Evolutionary conservation across 2,329 filamentous ascomycete genomes (phyloP), one percentile per base, ranked within the genome.

Genomic region (Magnaporthiopsis rhizophila): DNA sequence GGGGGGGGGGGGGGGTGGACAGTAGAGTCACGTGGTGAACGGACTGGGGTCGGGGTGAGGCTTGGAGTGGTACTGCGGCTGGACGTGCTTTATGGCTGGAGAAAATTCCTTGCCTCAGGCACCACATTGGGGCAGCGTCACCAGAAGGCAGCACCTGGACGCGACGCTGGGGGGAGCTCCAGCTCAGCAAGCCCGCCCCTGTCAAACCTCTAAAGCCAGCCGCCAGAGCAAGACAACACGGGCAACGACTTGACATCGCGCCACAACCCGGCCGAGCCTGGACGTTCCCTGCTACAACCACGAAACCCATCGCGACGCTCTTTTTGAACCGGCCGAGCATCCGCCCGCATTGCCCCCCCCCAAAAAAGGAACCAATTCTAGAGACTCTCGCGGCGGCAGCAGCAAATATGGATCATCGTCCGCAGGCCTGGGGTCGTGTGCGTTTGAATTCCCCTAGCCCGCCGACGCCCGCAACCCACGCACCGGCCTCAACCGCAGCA

Each of bases 341-440:
- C 38, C 38, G 38, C 15, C 38, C 7, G 13, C 4, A 21, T 3
- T 45, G 9, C 9, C 18, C 56, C 56, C 28, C 3, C 1, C n/a
- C n/a, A n/a, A n/a, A n/a, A n/a, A n/a, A 34, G 32, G 9, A 36
- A 4, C 57, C 57, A 26, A 32, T 58, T 58, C 57, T 26, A 58
- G 57, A 53, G 45, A 6, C 18, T 50, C 45, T 50, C 21, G 45
- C 45, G 45, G 18, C n/a, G n/a, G n/a, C 45, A n/a, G 45, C 45
- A 53, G 24, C 24, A 50, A 36, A 21, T 69, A 90, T 90, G 87
- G 88, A 90, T 77, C 87, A 90, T 78, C 84, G 87, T 78, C 87
- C 87, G 73, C 86, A 89, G 80, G 84, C 83, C 73, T 90, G 87
- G 87, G 87, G 87, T 69, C 86, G 87, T 79, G 87, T 89, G 83